Evolutionary conservation across 768 basidiomycete species (phyloP).

Genomic region (Hericium coralloides): DNA sequence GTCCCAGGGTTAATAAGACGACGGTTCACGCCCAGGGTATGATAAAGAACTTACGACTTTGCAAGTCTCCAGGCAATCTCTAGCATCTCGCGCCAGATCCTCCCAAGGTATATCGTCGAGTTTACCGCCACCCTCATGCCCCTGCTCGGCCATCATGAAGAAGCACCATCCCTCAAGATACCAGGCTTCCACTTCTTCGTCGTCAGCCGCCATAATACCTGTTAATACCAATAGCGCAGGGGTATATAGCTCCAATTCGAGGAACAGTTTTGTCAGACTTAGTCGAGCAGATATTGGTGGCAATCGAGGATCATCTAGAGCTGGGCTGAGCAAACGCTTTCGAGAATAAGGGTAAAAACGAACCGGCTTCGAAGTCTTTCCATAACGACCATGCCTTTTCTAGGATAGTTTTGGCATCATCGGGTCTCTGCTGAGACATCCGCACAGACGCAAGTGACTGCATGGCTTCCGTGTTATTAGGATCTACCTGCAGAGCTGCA

Average conservation of each 20-base stretch:
- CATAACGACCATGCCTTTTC: constrained; percentile 60
- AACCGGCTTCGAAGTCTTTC: constrained; percentile 59
- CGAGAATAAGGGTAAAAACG: constrained; percentile 12
- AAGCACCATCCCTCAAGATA: constrained; percentile 95
- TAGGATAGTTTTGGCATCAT: constrained; percentile 67
- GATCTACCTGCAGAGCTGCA: constrained; percentile 65
- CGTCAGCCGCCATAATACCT: constrained; percentile 72
- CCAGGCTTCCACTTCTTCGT: constrained; percentile 86
- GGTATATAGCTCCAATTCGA: constrained; percentile 65
- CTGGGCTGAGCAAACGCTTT: background rate
- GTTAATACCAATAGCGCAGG: constrained; percentile 71
- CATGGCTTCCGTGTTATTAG: constrained; percentile 69
- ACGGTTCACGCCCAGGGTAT: background rate
- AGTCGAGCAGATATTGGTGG: constrained; percentile 70
- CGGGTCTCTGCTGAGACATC: constrained; percentile 77
- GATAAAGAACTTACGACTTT: constrained; percentile 43
- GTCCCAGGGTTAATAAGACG: background rate
- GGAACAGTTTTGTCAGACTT: constrained; percentile 68
- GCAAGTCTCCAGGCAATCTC: constrained; percentile 80
- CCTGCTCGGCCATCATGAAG: constrained; percentile 72
- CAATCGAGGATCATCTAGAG: constrained; percentile 51
- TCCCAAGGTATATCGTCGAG: constrained; percentile 53
- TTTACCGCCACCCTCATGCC: constrained; percentile 41
- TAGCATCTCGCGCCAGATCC: constrained; percentile 69
- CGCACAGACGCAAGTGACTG: constrained; percentile 79